Base-by-base conservation (phyloP, 768 basidiomycete genomes). In the Mycena vitilis region DNA sequence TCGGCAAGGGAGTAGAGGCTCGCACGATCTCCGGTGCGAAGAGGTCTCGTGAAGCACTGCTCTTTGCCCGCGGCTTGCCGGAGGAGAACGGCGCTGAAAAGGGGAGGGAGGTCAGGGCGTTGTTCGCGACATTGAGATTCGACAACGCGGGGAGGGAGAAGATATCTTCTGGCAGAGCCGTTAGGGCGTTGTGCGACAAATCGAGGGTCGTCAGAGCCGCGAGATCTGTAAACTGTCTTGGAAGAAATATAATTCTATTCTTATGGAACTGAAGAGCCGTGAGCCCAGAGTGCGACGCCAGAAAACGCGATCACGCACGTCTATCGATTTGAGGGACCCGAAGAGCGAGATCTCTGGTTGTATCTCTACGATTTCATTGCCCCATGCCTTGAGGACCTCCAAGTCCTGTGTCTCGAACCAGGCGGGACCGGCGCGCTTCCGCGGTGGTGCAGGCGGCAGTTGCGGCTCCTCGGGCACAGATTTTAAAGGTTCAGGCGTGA, bases 331-430 rank as follows among this genome's bases (percentile, higher is more conserved):
- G 60, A 95, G 81, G 5, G 92, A 93, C 4, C 94, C 94, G 75
- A 95, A 95, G 52, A 95, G 83, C 0, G 91, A 91, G 16, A 95
- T 90, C 76, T 95, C 94, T 25, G 88, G 89, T 71, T 95, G 94
- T 36, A 95, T 84, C 74, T 93, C 91, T 20, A 85, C 70, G 48
- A 95, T 94, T 22, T 91, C 89, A 73, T 95, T 95, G 73, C 89
- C 91, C 87, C 91, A 91, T 18, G 89, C 89, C 75, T 94, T 95
- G 49, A 95, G 79, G 6, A 91, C 81, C 44, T 87, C 86, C 23
- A 95, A 79, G 78, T 95, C 94, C 75, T 92, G 90, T 1, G 91
- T 91, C 75, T 95, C 93, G 72, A 89, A 95, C 92, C 94, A 94
- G 1, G 91, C 83, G 15, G 91, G 88, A 23, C 79, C 81, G 55